phyloP scores from a whole-genome alignment of 2,329 filamentous ascomycete genomes.

The Claviceps quebecensis region DNA sequence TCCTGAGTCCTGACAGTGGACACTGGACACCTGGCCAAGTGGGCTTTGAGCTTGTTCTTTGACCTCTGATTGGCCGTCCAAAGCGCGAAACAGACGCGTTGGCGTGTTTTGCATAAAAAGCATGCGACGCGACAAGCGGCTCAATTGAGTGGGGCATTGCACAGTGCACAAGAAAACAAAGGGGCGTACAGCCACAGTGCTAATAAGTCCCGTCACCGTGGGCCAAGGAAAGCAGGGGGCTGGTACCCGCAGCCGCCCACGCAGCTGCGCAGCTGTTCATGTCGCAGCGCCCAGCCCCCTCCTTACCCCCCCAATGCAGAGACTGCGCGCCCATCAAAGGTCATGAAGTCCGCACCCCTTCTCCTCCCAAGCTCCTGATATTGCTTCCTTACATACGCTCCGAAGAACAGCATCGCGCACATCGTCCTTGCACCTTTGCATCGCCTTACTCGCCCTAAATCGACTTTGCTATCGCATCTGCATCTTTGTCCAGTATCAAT shows the following conservation, averaged over 20 bases:
- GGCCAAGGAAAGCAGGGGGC: constrained; percentile 5
- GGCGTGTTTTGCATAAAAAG: neutral
- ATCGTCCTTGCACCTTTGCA: neutral
- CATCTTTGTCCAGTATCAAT: constrained; percentile 4
- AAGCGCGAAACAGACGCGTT: constrained; percentile 1
- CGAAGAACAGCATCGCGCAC: neutral
- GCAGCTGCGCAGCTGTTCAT: constrained; percentile 3
- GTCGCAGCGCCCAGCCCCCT: constrained; percentile 10
- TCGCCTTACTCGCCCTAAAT: constrained; percentile 1
- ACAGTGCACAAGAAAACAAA: neutral
- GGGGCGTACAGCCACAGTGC: neutral
- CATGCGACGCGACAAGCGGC: neutral
- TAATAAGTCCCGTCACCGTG: neutral
- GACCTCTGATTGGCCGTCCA: neutral
- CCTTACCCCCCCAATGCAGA: neutral
- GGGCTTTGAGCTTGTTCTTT: neutral
- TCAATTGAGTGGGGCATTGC: neutral
- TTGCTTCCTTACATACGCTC: constrained; percentile 1
- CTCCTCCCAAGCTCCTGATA: constrained; percentile 8
- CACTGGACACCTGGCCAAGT: neutral
- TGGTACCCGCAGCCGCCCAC: constrained; percentile 7
- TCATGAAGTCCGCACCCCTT: constrained; percentile 8
- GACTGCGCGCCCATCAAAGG: constrained; percentile 7
- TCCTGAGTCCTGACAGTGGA: too few relatives aligned
- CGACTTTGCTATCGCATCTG: neutral